Evolutionary conservation across 768 basidiomycete genomes (phyloP), one percentile per base, ranked within the genome.

Genomic region (Russula sp.): DNA sequence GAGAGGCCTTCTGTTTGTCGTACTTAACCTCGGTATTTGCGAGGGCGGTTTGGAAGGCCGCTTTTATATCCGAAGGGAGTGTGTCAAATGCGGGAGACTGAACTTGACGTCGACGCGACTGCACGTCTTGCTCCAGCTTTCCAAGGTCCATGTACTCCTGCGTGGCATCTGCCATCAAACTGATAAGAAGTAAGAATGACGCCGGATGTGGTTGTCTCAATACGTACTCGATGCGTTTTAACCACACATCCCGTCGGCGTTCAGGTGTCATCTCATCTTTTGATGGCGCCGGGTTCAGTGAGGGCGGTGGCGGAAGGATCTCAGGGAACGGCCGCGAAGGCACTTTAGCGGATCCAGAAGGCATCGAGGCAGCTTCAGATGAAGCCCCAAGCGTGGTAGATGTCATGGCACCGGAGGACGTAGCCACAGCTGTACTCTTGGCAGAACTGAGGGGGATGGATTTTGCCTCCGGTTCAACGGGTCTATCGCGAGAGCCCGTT

Each of bases 171-270:
- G 76, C 72, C 61, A 80, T 69, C 42, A 75, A 59, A 48, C 79
- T 80, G 56, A 34, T n/a, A 39, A 31, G 10, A 48, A 10, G 13
- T 44, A n/a, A 62, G 34, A 47, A 37, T 55, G 16, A 18, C 14
- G 31, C 22, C 42, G 8, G 35, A 68, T n/a, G 61, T 47, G 49
- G 35, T 13, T n/a, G 53, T 3, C 20, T 31, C 11, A 10, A 42
- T n/a, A 66, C 78, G 50, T 65, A 79, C 78, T 74, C 73, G 40
- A 80, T 71, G 32, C 78, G 77, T 42, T 75, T 72, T 40, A 74
- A 70, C 78, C 78, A 79, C 48, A 73, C 68, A 31, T 61, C 66
- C n/a, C 71, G 71, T 52, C 74, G 77, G 55, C 79, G 77, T 4
- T 75, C 76, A 22, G 70, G 39, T n/a, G 76, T 70, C 20, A 72